A percentile compares a stretch with the other conserved stretches of the same genome.
Evolutionary conservation across 176 grass and related monocot genomes (phyloP).

Genomic region (Lolium perenne): DNA sequence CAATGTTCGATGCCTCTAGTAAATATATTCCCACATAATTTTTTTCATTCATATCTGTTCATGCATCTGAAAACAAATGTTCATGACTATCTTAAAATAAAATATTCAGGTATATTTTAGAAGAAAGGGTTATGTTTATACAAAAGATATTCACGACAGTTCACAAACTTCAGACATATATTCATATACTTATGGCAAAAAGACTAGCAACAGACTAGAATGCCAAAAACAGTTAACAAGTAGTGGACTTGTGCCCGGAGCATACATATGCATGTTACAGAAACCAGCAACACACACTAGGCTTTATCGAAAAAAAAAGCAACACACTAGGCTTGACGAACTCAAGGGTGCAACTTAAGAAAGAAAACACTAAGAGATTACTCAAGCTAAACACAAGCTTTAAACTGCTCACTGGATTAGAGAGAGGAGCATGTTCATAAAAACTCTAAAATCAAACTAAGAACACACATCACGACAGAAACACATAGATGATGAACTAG

Average conservation of each 20-base stretch:
- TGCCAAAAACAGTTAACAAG: background rate
- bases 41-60: background rate
- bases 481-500: background rate
- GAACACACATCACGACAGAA: background rate
- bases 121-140: background rate
- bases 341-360: background rate
- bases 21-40: background rate
- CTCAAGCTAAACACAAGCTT: constrained; percentile 4
- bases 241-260: background rate
- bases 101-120: background rate
- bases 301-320: no score
- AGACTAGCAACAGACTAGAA: background rate
- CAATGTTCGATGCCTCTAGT: background rate
- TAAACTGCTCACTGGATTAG: background rate
- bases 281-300: no score
- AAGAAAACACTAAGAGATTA: background rate
- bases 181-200: background rate
- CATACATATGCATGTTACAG: constrained; percentile 5
- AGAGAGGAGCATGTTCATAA: background rate
- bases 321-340: background rate
- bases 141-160: background rate
- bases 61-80: background rate
- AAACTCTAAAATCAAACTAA: constrained; percentile 1
- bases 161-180: background rate
- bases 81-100: background rate